Evolutionary conservation across 768 basidiomycete species (phyloP), one percentile per base, ranked within the genome.

Genomic region (Panus rudis): DNA sequence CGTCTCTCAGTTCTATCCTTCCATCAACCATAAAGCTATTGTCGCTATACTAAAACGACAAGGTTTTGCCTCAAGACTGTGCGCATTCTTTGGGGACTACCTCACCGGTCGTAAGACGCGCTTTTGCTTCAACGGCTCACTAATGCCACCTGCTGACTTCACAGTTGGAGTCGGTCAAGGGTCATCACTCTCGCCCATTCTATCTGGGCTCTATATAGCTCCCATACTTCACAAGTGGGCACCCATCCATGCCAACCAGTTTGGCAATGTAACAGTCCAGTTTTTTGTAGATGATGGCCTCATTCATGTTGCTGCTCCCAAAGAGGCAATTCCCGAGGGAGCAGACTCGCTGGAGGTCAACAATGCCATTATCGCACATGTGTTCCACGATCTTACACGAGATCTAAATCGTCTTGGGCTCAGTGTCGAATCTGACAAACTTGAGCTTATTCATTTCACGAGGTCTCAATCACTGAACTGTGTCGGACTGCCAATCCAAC

Each of bases 1-100:
- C 13, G 56, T 73, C 22, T 64, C 69, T 32, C 52, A 58, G 1
- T 61, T 64, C 0, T 73, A 52, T 28, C 53, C 51, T 2, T 49
- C 43, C 10, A 48, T 48, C 4, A 27, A 35, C 17, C 46, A 46
- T 0, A 44, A 44, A 10, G 39, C 46, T 2, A 44, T 55, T 16
- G 35, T 48, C 25, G 43, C 52, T 41, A 45, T 48, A 30, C 31
- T 55, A 21, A 35, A 49, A 0, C 17, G 17, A 31, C 22, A 39
- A 3, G 49, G 53, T 5, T 30, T 55, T 12, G 51, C 53, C n/a
- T 25, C 37, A n/a, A 37, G 47, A 13, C 26, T 51, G 17, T 48
- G 52, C 4, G 39, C 39, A 4, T 58, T 52, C 51, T 32, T 55
- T 4, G 25, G 30, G 10, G 33, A 37, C 10, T 51, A 54, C 19